Base-by-base conservation (phyloP, 2,329 filamentous ascomycete species). In the Aspergillus fijiensis region DNA sequence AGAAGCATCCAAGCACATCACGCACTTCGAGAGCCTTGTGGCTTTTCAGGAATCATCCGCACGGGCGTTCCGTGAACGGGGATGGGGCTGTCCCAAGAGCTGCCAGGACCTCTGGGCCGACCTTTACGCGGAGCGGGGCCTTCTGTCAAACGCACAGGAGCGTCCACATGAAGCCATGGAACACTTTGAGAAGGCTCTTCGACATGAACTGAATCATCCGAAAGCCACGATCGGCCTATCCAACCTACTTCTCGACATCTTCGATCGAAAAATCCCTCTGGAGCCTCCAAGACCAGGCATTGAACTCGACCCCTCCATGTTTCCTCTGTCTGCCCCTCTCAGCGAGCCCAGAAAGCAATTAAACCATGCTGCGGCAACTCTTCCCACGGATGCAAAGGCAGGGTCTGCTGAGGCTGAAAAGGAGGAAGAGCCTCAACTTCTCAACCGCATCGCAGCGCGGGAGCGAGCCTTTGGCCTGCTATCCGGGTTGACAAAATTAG, bases 381-480 rank as follows among this genome's bases (percentile, higher is more conserved):
- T 33, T n/a, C 14, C 51, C 33, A 16, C 33, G 21, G 4, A 27
- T 19, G 16, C 54, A 16, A 50, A 60, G 33, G 19, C 48, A 23
- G 23, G 29, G 16, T n/a, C 57, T 12, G 10, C 48, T 10, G 21
- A 53, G 21, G 31, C 42, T 19, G 27, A 21, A 0, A 52, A 64
- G 10, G 75, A 73, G 56, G 74, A 82, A 55, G 87, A 87, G 1
- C 83, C 92, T 4, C 89, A 89, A 16, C 84, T 89, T 16, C 82
- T 92, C 35, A 92, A 95, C 73, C 87, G 92, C 11, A 85, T 98
- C n/a, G 91, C 93, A 3, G 91, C 93, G 16, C 87, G 94, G 21
- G 95, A 98, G 72, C 85, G 95, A 54, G 95, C 95, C 0, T 95
- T 92, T 71, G 89, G 88, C 12, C 82, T 99, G 16, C 81, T 99